Evolutionary conservation across 2,329 filamentous ascomycete species (phyloP), one percentile per base, ranked within the genome.

Genomic region (Cladosporium sp.): DNA sequence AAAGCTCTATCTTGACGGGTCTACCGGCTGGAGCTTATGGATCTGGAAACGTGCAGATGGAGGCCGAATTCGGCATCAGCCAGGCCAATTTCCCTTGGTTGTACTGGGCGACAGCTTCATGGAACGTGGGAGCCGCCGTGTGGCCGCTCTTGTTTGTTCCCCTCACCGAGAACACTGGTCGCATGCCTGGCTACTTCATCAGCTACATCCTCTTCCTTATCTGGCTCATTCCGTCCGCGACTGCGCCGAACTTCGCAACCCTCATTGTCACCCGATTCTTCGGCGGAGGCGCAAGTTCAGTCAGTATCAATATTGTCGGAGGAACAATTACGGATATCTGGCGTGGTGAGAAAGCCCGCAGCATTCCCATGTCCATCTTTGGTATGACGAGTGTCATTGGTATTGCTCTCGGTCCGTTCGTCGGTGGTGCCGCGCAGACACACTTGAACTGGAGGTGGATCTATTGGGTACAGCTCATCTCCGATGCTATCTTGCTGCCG

Each of bases 241-340:
- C 78, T 1, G 77, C 79, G 0, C 69, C 72, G 34, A 80, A 82
- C 57, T 49, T 81, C 0, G 58, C 77, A 33, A 81, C 78, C 0
- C 74, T 82, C 53, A 69, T 82, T 61, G 55, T 82, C 9, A 75
- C 70, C 49, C 74, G 80, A 0, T 82, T 82, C 58, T 67, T 83
- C 4, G 70, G 71, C 1, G 80, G 79, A 2, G 55, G 76, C 4
- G 80, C 79, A 58, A 79, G 74, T 4, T 74, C 71, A 46, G 73
- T 76, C 1, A 72, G 77, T 3, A 64, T 81, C 2, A 73, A 74
- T 1, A 75, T 81, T 46, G 71, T 77, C 1, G 75, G 74, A 10
- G 79, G 78, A 19, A 65, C 69, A 9, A 59, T 79, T 18, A 70
- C 71, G 4, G 78, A 81, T 60, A 66, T 80, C 16, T 68, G 64